phyloP scores from a whole-genome alignment of 2,329 filamentous ascomycete species.

The Simplicillium aogashimaense region DNA sequence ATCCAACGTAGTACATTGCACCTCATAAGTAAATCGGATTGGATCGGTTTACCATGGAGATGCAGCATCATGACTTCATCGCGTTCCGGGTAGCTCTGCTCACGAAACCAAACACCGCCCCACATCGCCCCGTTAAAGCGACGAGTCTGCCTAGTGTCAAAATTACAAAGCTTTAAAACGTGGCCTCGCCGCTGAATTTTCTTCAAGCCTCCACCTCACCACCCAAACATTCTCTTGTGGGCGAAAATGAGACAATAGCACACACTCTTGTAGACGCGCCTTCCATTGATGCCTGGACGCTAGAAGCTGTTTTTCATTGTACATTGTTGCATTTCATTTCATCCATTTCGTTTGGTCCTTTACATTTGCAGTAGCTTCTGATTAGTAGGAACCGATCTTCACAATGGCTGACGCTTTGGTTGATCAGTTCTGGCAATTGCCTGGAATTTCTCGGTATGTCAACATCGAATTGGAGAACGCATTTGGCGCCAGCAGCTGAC shows the following conservation, averaged over 20 bases:
- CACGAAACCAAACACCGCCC: slow-evolving; percentile 1
- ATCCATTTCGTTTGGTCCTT: no score
- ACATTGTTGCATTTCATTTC: slow-evolving; percentile 1
- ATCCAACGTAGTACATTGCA: no score
- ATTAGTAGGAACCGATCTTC: no score
- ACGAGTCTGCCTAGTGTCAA: no score
- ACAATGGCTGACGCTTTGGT: slow-evolving; percentile 9
- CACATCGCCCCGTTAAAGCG: no score
- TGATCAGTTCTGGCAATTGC: slow-evolving; percentile 28
- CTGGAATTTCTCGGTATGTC: slow-evolving; percentile 31
- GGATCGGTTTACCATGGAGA: no score
- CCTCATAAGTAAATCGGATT: no score
- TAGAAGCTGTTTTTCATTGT: slow-evolving; percentile 1
- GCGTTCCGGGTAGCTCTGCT: not conserved
- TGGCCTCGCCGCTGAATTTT: no score
- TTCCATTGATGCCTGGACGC: slow-evolving; percentile 7
- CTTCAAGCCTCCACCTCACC: slow-evolving; percentile 2
- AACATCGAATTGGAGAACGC: not conserved
- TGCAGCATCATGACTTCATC: no score
- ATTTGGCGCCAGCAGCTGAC: slow-evolving; percentile 6
- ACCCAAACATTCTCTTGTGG: not conserved
- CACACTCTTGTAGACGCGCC: slow-evolving; percentile 3
- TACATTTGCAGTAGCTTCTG: no score
- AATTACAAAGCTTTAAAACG: no score
- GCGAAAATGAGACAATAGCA: slow-evolving; percentile 9